phyloP scores from a whole-genome alignment of 768 basidiomycete species.

The Serendipita sp. region DNA sequence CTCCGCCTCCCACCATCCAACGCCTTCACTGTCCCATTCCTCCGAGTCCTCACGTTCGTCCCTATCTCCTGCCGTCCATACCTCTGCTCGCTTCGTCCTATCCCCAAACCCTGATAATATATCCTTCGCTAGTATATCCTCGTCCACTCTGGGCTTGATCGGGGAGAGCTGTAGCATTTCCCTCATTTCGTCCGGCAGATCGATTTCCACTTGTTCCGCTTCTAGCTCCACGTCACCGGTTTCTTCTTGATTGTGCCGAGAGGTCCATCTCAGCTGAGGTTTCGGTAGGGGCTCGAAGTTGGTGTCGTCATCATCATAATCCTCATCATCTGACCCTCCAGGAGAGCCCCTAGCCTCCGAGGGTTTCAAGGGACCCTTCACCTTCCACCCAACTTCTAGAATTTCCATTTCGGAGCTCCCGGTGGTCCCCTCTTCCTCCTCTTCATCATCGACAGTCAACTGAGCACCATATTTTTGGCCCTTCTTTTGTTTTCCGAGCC shows the following conservation, averaged over 20 bases:
- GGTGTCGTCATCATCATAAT: not conserved
- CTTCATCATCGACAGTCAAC: not conserved
- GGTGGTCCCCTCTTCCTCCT: not conserved
- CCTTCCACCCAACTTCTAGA: not conserved
- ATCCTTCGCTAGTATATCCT: not conserved
- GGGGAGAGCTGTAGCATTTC: not conserved
- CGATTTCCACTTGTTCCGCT: not conserved
- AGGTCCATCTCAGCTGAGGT: not conserved
- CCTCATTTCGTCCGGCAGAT: not conserved
- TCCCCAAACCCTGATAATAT: not conserved
- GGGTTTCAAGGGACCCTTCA: not conserved
- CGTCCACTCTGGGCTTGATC: not conserved
- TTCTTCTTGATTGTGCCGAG: not conserved
- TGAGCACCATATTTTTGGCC: not conserved
- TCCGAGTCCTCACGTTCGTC: not conserved
- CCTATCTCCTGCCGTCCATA: not conserved
- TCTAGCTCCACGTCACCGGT: not conserved
- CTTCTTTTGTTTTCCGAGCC: not conserved
- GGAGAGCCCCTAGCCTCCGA: not conserved
- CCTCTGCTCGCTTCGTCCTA: not conserved
- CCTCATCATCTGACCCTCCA: not conserved
- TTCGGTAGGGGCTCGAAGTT: not conserved
- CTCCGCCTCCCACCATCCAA: conserved; percentile 2
- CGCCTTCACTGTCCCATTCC: conserved; percentile 2
- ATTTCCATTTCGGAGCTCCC: not conserved